Conservation (phyloP, 2,329 filamentous ascomycete species). For the Hymenoscyphus occultus region DNA sequence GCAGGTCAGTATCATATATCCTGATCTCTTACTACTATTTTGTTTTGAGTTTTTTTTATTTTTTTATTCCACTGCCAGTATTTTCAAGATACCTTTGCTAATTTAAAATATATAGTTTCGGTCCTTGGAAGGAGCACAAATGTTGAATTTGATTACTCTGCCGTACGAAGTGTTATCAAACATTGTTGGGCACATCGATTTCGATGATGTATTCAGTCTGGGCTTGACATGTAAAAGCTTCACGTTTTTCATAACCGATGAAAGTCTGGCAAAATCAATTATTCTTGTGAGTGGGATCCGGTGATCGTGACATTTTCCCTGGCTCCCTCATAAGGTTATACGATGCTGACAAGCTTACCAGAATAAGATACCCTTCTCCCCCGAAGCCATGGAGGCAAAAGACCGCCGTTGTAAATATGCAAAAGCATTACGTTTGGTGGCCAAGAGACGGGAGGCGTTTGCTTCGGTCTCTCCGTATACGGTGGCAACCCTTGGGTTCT, state of each 20-base stretch:
- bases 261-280: conserved; percentile 32
- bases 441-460: conserved; percentile 59
- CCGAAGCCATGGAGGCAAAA: conserved; percentile 27
- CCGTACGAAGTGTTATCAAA: conserved; percentile 36
- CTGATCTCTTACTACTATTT: background rate
- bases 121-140: conserved; percentile 13
- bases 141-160: conserved; percentile 30
- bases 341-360: conserved; percentile 21
- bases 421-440: conserved; percentile 55
- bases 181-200: conserved; percentile 29
- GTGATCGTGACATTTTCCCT: background rate
- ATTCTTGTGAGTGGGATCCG: conserved; percentile 26
- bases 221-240: conserved; percentile 29
- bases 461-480: conserved; percentile 61
- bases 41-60: background rate
- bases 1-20: background rate
- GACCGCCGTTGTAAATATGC: conserved; percentile 40
- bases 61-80: background rate
- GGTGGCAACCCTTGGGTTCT: conserved; percentile 56
- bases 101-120: background rate
- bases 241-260: conserved; percentile 29
- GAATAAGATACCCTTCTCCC: conserved; percentile 32
- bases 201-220: conserved; percentile 36
- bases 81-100: background rate
- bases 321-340: background rate